phyloP scores from a whole-genome alignment of 2,329 filamentous ascomycete genomes.

The Penicillium frequentans region DNA sequence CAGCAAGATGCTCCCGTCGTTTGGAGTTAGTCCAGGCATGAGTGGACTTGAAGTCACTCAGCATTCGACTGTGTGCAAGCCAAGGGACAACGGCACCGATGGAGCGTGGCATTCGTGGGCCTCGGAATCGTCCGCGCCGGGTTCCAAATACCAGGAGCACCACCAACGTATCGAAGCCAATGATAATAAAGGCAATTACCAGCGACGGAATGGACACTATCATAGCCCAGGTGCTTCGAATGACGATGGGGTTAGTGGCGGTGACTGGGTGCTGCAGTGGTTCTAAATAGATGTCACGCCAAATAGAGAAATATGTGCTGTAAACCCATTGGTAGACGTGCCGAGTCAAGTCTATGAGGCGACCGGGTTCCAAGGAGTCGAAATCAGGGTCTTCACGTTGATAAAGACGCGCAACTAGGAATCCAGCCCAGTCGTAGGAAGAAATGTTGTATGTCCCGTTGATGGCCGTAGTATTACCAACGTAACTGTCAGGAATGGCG shows the following conservation, averaged over 20 bases:
- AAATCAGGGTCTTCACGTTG: slow-evolving; percentile 25
- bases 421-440: slow-evolving; percentile 38
- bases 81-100: slow-evolving; percentile 36
- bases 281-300: slow-evolving; percentile 33
- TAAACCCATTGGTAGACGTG: slow-evolving; percentile 37
- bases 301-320: slow-evolving; percentile 37
- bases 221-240: slow-evolving; percentile 33
- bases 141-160: slow-evolving; percentile 35
- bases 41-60: slow-evolving; percentile 31
- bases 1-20: slow-evolving; percentile 25
- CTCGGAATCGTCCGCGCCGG: slow-evolving; percentile 33
- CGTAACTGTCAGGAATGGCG: slow-evolving; percentile 33
- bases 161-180: slow-evolving; percentile 32
- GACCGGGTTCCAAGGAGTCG: slow-evolving; percentile 21
- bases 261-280: slow-evolving; percentile 16
- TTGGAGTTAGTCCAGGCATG: slow-evolving; percentile 30
- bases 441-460: slow-evolving; percentile 29
- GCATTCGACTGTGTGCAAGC: slow-evolving; percentile 36
- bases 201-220: slow-evolving; percentile 30
- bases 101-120: slow-evolving; percentile 34
- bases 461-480: slow-evolving; percentile 23
- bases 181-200: slow-evolving; percentile 28
- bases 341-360: slow-evolving; percentile 27
- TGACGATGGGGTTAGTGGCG: slow-evolving; percentile 28
- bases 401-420: slow-evolving; percentile 34